Evolutionary conservation across 2,329 filamentous ascomycete species (phyloP), one percentile per base, ranked within the genome.

Genomic region (Alternaria brassicicola): DNA sequence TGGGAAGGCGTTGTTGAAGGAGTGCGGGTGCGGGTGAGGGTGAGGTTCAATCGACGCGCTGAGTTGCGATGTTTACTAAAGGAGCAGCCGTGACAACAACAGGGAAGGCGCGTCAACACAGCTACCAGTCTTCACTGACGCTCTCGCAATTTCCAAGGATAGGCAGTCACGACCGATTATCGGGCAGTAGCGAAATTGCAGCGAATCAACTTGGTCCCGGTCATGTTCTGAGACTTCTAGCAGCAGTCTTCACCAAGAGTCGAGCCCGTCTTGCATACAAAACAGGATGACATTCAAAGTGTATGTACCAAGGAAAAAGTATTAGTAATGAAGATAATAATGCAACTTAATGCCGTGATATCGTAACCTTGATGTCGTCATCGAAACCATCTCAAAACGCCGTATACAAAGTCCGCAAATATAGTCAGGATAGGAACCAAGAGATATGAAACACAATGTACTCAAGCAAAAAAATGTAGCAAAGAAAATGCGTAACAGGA

Each of bases 341-440:
- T 47, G 21, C 28, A 25, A 33, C 28, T 47, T 6, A 33, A 47
- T 35, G 19, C 28, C 46, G 25, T 50, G 13, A 50, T 36, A 36
- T 55, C 45, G 21, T 55, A 41, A 55, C 36, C 39, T 51, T 38
- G 13, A 51, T n/a, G 4, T 39, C 36, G 17, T 55, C 10, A 36
- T 12, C 36, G n/a, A 35, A 47, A 21, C 30, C 43, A 35, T 47
- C 43, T 47, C 30, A 33, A 13, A 35, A 47, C 43, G 43, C 43
- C 43, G 9, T 23, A 15, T 28, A 30, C 28, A 17, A 31, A 19
- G 15, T 31, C 9, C 5, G 4, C 19, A n/a, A 8, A 33, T n/a
- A 35, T 10, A 33, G 19, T n/a, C 10, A 35, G 35, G 13, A 25
- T 8, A 35, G 23, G 19, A 30, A 21, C 9, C 35, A 26, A 51